These are phyloP conservation scores for Lenzites betulinus DNA, from an alignment of 768 basidiomycete species.

Conservation along the genomic window DNA sequence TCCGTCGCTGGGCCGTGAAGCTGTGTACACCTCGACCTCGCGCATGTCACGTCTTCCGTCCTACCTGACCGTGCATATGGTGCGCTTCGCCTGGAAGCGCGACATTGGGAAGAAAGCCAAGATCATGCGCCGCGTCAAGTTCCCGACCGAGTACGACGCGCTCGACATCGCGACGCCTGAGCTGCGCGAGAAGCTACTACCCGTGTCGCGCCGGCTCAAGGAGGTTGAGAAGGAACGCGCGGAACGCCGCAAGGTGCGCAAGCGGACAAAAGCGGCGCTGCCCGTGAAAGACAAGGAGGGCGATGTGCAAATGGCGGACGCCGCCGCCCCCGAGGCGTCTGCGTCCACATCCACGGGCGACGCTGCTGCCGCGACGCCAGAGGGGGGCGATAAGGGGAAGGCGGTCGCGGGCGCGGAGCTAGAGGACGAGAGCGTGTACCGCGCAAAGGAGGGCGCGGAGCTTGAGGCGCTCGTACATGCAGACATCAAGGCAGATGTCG, in stretches of 20 bases:
- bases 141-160: slow-evolving; percentile 86
- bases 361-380: slow-evolving; percentile 20
- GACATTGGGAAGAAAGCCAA: slow-evolving; percentile 94
- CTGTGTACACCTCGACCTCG: slow-evolving; percentile 77
- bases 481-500: slow-evolving; percentile 65
- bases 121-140: slow-evolving; percentile 94
- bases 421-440: slow-evolving; percentile 64
- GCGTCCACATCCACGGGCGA: slow-evolving; percentile 20
- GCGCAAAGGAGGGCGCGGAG: slow-evolving; percentile 64
- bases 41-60: slow-evolving; percentile 82
- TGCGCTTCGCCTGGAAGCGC: slow-evolving; percentile 91
- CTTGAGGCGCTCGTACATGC: slow-evolving; percentile 65
- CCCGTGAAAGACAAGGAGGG: slow-evolving; percentile 25
- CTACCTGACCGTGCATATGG: slow-evolving; percentile 91
- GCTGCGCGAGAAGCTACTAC: slow-evolving; percentile 67
- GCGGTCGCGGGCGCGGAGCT: slow-evolving; percentile 46
- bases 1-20: slow-evolving; percentile 75
- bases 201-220: slow-evolving; percentile 71
- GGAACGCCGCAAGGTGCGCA: slow-evolving; percentile 82
- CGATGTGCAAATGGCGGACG: slow-evolving; percentile 55
- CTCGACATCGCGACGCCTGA: slow-evolving; percentile 81
- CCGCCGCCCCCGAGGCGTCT: slow-evolving; percentile 24
- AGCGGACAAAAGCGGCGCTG: slow-evolving; percentile 60
- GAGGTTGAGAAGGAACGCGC: slow-evolving; percentile 81
- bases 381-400: slow-evolving; percentile 29